Evolutionary conservation across 2,329 filamentous ascomycete genomes (phyloP), one percentile per base, ranked within the genome.

Genomic region (Hymenotorrendiella dingleyae): DNA sequence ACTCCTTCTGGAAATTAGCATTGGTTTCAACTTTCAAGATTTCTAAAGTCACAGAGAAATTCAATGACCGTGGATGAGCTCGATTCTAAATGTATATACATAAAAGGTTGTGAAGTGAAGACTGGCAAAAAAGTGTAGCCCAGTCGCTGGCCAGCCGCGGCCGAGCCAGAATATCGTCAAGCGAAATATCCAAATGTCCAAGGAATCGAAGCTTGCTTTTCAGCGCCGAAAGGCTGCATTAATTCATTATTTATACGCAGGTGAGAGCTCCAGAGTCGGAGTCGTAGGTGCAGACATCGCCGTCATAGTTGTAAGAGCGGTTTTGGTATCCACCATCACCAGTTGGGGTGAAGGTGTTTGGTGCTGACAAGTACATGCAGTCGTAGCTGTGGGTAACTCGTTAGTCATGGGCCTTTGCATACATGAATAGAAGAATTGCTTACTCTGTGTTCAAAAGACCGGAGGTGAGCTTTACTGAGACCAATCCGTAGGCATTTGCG

Each of bases 301-400:
- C 23, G 9, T 38, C 16, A 32, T 10, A 32, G n/a, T 17, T 27
- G 22, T 38, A 38, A 17, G 23, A 38, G 6, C 27, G 22, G 24
- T 38, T 38, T 24, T 38, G 36, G 36, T 19, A 38, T n/a, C 36
- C 36, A 4, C 14, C 10, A 2, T 45, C 24, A 23, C 14, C 10
- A 29, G 2, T 33, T 23, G 20, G 35, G 2, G n/a, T 45, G 33
- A 17, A 21, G 35, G 7, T 14, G 5, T 27, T 12, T 12, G 36
- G 36, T 12, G 23, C 36, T 10, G 24, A 28, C 2, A 38, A 16
- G 36, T 38, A 38, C 36, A 38, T 38, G 24, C 36, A 38, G 17
- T 38, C 36, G 10, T 38, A 38, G 14, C 36, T 38, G 29, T 9
- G 10, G 5, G 17, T 2, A 22, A 9, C 7, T 10, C 29, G 16